Evolutionary conservation across 139 green algal genomes (phyloP).

Genomic region (Picochlorum costavermella): DNA sequence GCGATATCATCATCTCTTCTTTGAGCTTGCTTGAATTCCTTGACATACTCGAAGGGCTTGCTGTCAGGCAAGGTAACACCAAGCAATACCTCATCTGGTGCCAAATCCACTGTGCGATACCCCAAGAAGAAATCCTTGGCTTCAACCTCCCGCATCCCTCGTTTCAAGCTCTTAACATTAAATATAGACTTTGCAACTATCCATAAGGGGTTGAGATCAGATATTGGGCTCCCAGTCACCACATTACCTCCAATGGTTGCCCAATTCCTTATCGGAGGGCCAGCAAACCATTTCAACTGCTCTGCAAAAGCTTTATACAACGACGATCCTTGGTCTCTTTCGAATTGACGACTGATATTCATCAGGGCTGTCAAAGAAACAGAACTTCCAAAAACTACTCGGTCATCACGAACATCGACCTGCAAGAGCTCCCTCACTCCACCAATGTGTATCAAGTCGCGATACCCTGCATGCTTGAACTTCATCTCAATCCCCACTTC

Average conservation of each 20-base stretch:
- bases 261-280: conserved; percentile 84
- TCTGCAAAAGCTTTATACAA: conserved; percentile 56
- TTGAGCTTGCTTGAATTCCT: conserved; percentile 93
- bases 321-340: conserved; percentile 26
- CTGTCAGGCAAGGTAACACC: conserved; percentile 68
- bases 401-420: conserved; percentile 31
- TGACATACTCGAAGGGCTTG: conserved; percentile 68
- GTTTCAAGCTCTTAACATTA: conserved; percentile 29
- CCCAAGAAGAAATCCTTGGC: conserved; percentile 83
- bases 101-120: conserved; percentile 78
- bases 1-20: conserved; percentile 95
- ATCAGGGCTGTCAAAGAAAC: conserved; percentile 69
- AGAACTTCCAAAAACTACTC: conserved; percentile 62
- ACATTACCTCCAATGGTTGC: conserved; percentile 88
- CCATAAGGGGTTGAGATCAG: conserved; percentile 88
- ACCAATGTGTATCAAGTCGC: conserved; percentile 60
- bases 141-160: conserved; percentile 19
- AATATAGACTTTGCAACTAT: conserved; percentile 60
- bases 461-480: conserved; percentile 83
- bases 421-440: conserved; percentile 75
- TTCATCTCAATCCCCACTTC: conserved; percentile 97
- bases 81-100: conserved; percentile 67
- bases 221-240: conserved; percentile 84
- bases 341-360: conserved; percentile 22
- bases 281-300: conserved; percentile 86